Base-by-base conservation (phyloP, 2,329 filamentous ascomycete species). In the Ophiocordyceps sinensis region DNA sequence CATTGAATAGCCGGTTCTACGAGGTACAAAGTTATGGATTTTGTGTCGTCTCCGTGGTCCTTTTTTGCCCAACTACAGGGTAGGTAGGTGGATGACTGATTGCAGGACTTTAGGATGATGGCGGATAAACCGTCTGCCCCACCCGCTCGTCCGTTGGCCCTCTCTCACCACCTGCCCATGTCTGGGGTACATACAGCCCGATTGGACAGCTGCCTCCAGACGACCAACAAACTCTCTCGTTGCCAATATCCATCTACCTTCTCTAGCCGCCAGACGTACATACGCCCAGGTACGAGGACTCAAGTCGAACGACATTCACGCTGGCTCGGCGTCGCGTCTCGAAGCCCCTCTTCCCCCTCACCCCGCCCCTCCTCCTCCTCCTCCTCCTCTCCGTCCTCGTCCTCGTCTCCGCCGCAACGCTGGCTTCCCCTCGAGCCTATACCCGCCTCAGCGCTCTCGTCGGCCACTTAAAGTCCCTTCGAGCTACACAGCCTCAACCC, bases 351-450 rank as follows among this genome's bases (percentile, higher is more conserved):
- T 50, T 55, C 44, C 47, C 51, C 55, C 56, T 70, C 55, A 55
- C 73, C 45, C 48, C 75, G 49, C 59, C 67, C 52, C 55, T 78
- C 51, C 47, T 77, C 51, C 59, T 82, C 51, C 59, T 82, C 53
- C 68, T 37, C 14, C 55, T 73, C 45, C 48, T 75, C 53, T 59
- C 75, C 49, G 59, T 68, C 52, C 55, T 78, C 51, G 48, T 77
- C 50, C 59, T 82, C 54, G 69, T 82, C 58, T 53, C 75, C 54
- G 59, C 66, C 63, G 64, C 72, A 71, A 82, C 73, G 56, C 76
- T 85, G 80, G 79, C 81, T 68, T 66, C 72, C 55, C 66, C 72
- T 59, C 69, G 76, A 58, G 64, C 73, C 51, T 60, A 70, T 55
- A 61, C 68, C 48, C 75, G 81, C 53, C 65, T 84, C 49, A 66